Evolutionary conservation across 2,329 filamentous ascomycete species (phyloP).

Genomic region (Sclerotinia borealis): DNA sequence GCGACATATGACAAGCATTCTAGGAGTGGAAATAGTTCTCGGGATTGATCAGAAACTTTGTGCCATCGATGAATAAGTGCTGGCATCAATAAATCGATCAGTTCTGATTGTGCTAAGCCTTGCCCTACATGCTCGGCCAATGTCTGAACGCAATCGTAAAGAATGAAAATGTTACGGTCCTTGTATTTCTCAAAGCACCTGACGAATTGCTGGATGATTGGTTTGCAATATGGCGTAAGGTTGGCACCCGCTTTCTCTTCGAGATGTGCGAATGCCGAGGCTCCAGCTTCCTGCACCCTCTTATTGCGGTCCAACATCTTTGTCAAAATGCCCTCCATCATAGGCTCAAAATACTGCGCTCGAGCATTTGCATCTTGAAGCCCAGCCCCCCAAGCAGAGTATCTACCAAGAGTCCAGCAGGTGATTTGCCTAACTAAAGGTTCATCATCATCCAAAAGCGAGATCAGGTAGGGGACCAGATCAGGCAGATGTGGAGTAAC

Average conservation of each 20-base stretch:
- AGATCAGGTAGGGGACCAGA: conserved; percentile 83
- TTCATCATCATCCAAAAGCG: conserved; percentile 75
- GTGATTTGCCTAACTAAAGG: conserved; percentile 94
- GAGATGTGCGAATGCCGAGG: conserved; percentile 90
- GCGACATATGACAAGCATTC: conserved; percentile 95
- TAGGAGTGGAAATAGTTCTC: conserved; percentile 90
- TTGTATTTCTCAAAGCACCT: conserved; percentile 93
- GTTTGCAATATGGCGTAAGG: conserved; percentile 77
- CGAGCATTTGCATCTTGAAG: conserved; percentile 62
- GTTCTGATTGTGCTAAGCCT: conserved; percentile 69
- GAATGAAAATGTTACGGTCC: conserved; percentile 96
- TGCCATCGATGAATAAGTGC: conserved; percentile 85
- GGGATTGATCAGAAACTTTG: conserved; percentile 77
- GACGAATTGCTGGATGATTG: conserved; percentile 89
- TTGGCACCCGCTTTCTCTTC: conserved; percentile 85
- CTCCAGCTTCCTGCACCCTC: conserved; percentile 92
- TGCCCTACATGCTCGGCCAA: conserved; percentile 86
- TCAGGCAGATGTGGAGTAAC: conserved; percentile 88
- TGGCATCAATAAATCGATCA: conserved; percentile 87
- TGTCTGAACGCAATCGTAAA: conserved; percentile 98
- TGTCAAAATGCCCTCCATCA: conserved; percentile 92
- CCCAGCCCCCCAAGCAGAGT: conserved; percentile 84
- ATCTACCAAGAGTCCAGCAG: conserved; percentile 93
- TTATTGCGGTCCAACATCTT: conserved; percentile 98
- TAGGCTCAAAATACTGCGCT: conserved; percentile 78